Conservation (phyloP, 2,329 filamentous ascomycete genomes). For the Monosporascus sp. region DNA sequence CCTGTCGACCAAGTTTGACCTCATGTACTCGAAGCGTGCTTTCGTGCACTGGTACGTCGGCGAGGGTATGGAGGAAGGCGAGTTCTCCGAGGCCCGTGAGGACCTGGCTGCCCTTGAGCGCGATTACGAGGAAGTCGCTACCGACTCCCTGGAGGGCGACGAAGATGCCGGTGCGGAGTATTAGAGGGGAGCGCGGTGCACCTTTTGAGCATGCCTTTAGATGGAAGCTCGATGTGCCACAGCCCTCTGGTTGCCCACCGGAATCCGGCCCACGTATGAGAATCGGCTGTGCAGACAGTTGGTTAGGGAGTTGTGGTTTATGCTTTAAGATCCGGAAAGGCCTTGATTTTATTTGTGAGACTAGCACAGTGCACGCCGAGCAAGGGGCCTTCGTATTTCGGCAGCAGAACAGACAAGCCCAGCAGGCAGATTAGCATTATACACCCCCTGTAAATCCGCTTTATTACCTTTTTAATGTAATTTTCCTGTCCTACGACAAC, state of each 20-base stretch:
- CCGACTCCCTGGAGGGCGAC: conserved; percentile 85
- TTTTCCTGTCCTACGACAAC: background rate
- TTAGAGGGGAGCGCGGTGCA: conserved; percentile 43
- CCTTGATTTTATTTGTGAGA: background rate
- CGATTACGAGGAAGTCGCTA: conserved; percentile 97
- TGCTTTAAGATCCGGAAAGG: conserved; percentile 1
- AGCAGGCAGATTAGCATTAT: conserved; percentile 25
- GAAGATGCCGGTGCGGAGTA: conserved; percentile 87
- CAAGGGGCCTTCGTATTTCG: conserved; percentile 16
- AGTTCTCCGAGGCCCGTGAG: conserved; percentile 98
- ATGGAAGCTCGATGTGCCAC: conserved; percentile 12
- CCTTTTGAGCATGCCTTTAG: conserved; percentile 13
- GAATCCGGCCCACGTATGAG: background rate
- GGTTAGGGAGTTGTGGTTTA: background rate
- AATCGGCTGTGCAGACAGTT: background rate
- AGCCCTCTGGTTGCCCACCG: conserved; percentile 2
- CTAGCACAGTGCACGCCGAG: background rate
- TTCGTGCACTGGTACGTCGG: conserved; percentile 99
- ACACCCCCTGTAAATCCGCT: conserved; percentile 28
- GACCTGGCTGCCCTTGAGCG: conserved; percentile 96
- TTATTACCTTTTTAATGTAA: conserved; percentile 27
- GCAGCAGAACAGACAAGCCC: conserved; percentile 12
- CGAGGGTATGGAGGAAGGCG: conserved; percentile 99
- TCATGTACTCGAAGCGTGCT: conserved; percentile 99
- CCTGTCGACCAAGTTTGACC: conserved; percentile 95